Percentiles rank a stretch among this genome's conserved stretches.
Evolutionary conservation across 371 early-diverging fungal species (phyloP).

Genomic region (Mucor velutinosus): DNA sequence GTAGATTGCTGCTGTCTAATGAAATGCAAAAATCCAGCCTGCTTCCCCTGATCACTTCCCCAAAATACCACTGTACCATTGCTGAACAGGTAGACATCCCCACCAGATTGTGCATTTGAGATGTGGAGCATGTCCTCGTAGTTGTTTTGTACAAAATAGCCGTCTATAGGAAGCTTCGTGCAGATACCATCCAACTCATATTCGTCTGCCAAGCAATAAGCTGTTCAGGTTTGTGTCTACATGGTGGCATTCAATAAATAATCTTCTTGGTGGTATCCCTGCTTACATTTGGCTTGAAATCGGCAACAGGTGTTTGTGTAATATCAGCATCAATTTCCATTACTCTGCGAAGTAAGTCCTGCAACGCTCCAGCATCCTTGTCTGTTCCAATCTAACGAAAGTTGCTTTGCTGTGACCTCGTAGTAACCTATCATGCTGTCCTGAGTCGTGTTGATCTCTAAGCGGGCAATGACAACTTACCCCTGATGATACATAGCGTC

Average conservation of each 20-base stretch:
- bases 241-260: neutral
- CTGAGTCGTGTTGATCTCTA: neutral
- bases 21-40: conserved; percentile 3
- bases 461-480: neutral
- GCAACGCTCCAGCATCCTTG: conserved; percentile 36
- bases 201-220: conserved; percentile 26
- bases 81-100: conserved; percentile 32
- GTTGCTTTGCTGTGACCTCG: neutral
- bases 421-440: neutral
- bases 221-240: conserved; percentile 32
- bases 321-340: conserved; percentile 38
- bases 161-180: neutral
- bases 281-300: conserved; percentile 29
- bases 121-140: conserved; percentile 23
- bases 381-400: conserved; percentile 26
- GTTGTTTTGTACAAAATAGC: neutral
- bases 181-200: conserved; percentile 7
- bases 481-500: neutral
- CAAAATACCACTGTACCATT: conserved; percentile 32
- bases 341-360: conserved; percentile 34
- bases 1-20: neutral
- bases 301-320: conserved; percentile 12
- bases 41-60: conserved; percentile 19
- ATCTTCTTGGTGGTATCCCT: neutral
- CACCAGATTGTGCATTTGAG: conserved; percentile 18